These are phyloP conservation scores for Fusarium sp. DNA, from an alignment of 2,329 filamentous ascomycete species.

Conservation along the genomic window DNA sequence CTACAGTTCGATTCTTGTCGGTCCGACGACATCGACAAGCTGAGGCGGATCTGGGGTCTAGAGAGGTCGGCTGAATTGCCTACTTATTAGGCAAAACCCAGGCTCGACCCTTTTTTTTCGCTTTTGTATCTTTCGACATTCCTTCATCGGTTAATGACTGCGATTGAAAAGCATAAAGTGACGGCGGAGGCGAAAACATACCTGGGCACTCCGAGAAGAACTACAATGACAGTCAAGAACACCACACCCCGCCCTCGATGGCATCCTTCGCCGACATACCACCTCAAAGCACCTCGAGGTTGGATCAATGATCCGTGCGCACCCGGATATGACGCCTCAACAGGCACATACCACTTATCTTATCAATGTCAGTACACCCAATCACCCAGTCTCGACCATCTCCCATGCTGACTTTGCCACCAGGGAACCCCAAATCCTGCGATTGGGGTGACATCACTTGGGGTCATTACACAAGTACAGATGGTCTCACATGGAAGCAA, in stretches of 20 bases:
- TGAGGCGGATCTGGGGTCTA: conserved; percentile 15
- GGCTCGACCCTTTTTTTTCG: not conserved
- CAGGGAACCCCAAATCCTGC: conserved; percentile 52
- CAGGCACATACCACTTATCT: conserved; percentile 42
- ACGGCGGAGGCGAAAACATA: not conserved
- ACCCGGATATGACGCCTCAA: conserved; percentile 36
- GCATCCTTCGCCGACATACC: conserved; percentile 37
- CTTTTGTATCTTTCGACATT: conserved; percentile 1
- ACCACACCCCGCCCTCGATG: conserved; percentile 16
- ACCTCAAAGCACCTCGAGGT: conserved; percentile 39
- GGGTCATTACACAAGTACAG: conserved; percentile 62
- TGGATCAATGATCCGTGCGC: conserved; percentile 45
- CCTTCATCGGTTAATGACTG: not conserved
- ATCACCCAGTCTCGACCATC: accelerated
- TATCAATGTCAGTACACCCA: conserved; percentile 36
- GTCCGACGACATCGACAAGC: conserved; percentile 26
- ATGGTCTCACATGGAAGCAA: conserved; percentile 58
- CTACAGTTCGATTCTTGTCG: conserved; percentile 6
- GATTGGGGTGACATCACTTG: conserved; percentile 57
- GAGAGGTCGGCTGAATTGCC: conserved; percentile 27
- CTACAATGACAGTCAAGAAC: conserved; percentile 23
- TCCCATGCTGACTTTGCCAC: not conserved
- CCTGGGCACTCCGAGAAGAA: not conserved
- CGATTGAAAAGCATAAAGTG: accelerated
- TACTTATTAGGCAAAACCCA: conserved; percentile 39